phyloP scores from a whole-genome alignment of 257 asterid species.

The Marsdenia floribunda region DNA sequence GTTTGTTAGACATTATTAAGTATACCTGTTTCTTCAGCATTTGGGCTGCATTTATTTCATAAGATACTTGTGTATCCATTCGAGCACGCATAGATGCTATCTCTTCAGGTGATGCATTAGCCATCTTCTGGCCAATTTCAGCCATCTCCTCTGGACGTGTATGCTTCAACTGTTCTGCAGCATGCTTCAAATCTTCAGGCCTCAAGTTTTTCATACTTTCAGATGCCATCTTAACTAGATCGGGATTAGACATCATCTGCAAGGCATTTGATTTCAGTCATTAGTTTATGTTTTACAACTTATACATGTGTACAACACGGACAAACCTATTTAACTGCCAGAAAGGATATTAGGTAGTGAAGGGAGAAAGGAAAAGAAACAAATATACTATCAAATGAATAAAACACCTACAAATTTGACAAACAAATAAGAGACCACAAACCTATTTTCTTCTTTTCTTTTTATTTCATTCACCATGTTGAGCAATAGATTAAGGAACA shows the following conservation, averaged over 20 bases:
- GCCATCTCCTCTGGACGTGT: constrained; percentile 92
- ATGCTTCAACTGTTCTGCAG: constrained; percentile 92
- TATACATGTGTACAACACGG: neutral
- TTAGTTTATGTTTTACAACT: neutral
- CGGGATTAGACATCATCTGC: constrained; percentile 99
- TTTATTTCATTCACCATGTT: neutral
- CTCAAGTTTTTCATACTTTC: constrained; percentile 88
- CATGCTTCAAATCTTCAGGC: constrained; percentile 79
- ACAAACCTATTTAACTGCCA: neutral
- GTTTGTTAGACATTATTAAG: neutral
- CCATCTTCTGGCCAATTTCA: constrained; percentile 81
- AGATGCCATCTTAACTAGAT: constrained; percentile 83
- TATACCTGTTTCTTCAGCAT: constrained; percentile 88
- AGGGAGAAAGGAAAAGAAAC: neutral
- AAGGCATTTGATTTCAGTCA: constrained; percentile 8
- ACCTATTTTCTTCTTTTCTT: neutral
- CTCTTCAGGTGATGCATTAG: constrained; percentile 91
- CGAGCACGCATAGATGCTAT: constrained; percentile 71
- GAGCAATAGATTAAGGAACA: neutral
- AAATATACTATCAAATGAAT: neutral
- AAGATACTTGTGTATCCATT: constrained; percentile 75
- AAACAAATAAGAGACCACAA: neutral
- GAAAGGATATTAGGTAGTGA: neutral
- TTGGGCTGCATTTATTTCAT: constrained; percentile 75
- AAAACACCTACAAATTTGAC: neutral